Conservation (phyloP, 805 yeast genomes). For the Candida railenensis region DNA sequence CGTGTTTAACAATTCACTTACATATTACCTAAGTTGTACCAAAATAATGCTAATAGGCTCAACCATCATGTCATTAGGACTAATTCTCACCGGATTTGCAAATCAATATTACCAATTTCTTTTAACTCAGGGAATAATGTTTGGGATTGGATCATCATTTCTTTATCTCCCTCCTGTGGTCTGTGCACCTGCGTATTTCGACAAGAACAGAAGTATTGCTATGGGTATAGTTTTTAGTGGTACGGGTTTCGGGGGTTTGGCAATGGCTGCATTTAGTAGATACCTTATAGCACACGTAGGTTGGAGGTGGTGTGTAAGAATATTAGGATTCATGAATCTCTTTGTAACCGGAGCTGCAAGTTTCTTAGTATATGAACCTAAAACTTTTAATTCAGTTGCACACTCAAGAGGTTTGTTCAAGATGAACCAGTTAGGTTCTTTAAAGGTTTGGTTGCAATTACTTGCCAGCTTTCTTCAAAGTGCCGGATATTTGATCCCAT, state of each 20-base stretch:
- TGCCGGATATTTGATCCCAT: constrained; percentile 33
- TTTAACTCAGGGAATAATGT: constrained; percentile 30
- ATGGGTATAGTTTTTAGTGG: constrained; percentile 35
- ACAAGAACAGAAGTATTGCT: constrained; percentile 29
- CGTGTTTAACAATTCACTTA: constrained; percentile 21
- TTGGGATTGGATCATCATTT: constrained; percentile 32
- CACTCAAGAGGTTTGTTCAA: constrained; percentile 8
- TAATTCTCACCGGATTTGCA: constrained; percentile 25
- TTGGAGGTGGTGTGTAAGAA: constrained; percentile 34
- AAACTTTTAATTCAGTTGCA: neutral
- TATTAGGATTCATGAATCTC: constrained; percentile 26
- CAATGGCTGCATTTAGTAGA: constrained; percentile 26
- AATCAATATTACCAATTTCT: constrained; percentile 22
- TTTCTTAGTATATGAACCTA: constrained; percentile 14
- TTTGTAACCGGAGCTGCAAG: constrained; percentile 12
- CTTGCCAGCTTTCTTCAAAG: constrained; percentile 27
- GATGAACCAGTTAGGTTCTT: constrained; percentile 15
- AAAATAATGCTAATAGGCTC: constrained; percentile 26
- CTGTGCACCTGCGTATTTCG: constrained; percentile 30
- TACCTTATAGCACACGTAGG: constrained; percentile 23
- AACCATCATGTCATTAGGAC: constrained; percentile 22
- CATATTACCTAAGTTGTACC: constrained; percentile 16
- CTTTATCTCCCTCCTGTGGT: constrained; percentile 32
- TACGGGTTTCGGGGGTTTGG: constrained; percentile 35
- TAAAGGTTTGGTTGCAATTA: constrained; percentile 15